Evolutionary conservation across 1,139 yeast species (phyloP), one percentile per base, ranked within the genome.

Genomic region (Zygoascus sp.): DNA sequence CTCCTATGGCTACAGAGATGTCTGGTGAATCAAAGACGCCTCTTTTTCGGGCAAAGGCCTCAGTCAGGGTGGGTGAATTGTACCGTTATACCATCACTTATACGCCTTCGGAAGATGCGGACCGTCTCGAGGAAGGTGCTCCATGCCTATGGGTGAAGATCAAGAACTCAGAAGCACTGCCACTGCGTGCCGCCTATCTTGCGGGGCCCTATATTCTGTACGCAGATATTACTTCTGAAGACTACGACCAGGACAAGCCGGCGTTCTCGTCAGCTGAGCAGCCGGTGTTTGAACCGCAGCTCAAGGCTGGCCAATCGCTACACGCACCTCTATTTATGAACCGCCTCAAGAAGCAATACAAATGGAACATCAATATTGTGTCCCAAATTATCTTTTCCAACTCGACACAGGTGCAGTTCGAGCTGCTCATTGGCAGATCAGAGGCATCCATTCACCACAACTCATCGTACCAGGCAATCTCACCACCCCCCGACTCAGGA

Each of bases 131-230:
- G 5, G 36, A 30, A 8, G 54, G 58, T 59, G 44, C 50, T 43
- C 50, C 48, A 35, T 22, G 47, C 16, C 56, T 82, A 7, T 84
- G 81, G 79, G 69, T 90, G 13, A 80, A 79, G 54, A 76, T 92
- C 34, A 80, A 79, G 56, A 92, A 92, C 63, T 72, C 72, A 5
- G 96, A 88, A 58, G 79, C 81, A 48, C 64, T 86, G 9, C 80
- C 96, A 0, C 67, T 86, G 56, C 67, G 97, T 41, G 96, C 97
- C 0, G 96, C 96, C 0, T 87, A 83, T 60, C 68, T 92, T 21
- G 82, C 89, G 37, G 98, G 97, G 0, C 98, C 98, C 0, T 90
- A 80, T 60, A 76, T 85, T n/a, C 63, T 92, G 2, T 92, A 90
- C 59, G 92, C 83, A 19, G 97, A 92, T 64, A 81, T 94, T 45